A percentile compares a stretch with the other conserved stretches of the same genome.
phyloP scores from a whole-genome alignment of 192 early-diverging fungal genomes.

The Thamnidium elegans region DNA sequence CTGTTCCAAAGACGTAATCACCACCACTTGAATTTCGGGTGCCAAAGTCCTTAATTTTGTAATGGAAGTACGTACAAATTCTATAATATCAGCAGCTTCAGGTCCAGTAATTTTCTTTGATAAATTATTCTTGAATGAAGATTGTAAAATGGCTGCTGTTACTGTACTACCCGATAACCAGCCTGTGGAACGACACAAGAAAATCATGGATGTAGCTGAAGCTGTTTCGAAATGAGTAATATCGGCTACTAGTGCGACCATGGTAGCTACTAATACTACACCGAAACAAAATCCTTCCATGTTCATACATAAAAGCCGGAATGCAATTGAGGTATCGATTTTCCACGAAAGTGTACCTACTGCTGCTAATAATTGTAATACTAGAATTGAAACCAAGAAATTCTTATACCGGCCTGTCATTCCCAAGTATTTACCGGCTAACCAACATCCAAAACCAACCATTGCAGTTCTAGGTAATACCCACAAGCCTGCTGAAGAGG shows the following conservation, averaged over 20 bases:
- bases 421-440: slow-evolving; percentile 23
- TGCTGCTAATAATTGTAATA: slow-evolving; percentile 53
- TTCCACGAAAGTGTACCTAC: slow-evolving; percentile 53
- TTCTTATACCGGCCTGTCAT: slow-evolving; percentile 21
- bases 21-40: slow-evolving; percentile 17
- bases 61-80: slow-evolving; percentile 28
- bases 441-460: slow-evolving; percentile 25
- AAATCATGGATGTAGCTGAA: slow-evolving; percentile 37
- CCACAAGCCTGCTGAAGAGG: slow-evolving; percentile 36
- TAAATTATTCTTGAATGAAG: slow-evolving; percentile 27
- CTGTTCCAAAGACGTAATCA: not conserved
- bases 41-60: slow-evolving; percentile 20
- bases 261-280: slow-evolving; percentile 46
- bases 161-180: slow-evolving; percentile 52
- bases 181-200: slow-evolving; percentile 49
- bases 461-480: slow-evolving; percentile 26
- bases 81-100: slow-evolving; percentile 29
- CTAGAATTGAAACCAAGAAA: slow-evolving; percentile 40
- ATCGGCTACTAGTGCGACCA: slow-evolving; percentile 52
- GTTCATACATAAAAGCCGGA: slow-evolving; percentile 35
- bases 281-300: slow-evolving; percentile 54
- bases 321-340: slow-evolving; percentile 35
- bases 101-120: slow-evolving; percentile 27
- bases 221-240: slow-evolving; percentile 38
- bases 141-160: slow-evolving; percentile 38